phyloP scores from a whole-genome alignment of 2,329 filamentous ascomycete genomes.

The Pseudocercospora crystallina region DNA sequence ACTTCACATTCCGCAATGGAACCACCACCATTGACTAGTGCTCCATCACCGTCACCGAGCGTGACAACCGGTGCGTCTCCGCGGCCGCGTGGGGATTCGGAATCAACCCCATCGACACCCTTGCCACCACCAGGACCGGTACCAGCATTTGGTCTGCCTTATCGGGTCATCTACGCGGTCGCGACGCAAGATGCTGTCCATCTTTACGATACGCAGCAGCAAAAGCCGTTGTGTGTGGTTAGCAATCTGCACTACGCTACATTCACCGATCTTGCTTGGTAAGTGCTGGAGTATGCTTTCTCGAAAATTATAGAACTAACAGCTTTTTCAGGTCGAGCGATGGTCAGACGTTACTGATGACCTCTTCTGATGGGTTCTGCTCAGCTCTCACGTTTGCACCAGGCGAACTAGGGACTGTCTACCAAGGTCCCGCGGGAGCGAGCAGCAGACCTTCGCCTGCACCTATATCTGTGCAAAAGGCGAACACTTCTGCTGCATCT shows the following conservation, averaged over 20 bases:
- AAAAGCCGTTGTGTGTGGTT: conserved; percentile 87
- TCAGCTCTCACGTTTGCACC: conserved; percentile 81
- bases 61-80: conserved; percentile 57
- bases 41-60: conserved; percentile 50
- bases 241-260: conserved; percentile 97
- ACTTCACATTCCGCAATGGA: conserved; percentile 73
- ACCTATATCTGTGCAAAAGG: conserved; percentile 40
- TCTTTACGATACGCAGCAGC: conserved; percentile 95
- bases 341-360: conserved; percentile 79
- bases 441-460: conserved; percentile 39
- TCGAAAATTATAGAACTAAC: conserved; percentile 29
- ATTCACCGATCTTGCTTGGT: conserved; percentile 96
- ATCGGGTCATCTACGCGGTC: conserved; percentile 94
- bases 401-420: conserved; percentile 81
- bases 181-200: conserved; percentile 94
- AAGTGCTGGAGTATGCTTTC: conserved; percentile 40
- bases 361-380: conserved; percentile 98
- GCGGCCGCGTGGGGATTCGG: conserved; percentile 49
- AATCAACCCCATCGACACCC: conserved; percentile 55
- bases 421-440: conserved; percentile 62
- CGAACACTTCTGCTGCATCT: conserved; percentile 37
- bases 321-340: conserved; percentile 67
- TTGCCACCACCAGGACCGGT: conserved; percentile 46
- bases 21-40: conserved; percentile 67
- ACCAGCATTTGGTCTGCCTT: conserved; percentile 79